Conservation (phyloP, 164 flowering plant genomes). For the Sextonia rubra region DNA sequence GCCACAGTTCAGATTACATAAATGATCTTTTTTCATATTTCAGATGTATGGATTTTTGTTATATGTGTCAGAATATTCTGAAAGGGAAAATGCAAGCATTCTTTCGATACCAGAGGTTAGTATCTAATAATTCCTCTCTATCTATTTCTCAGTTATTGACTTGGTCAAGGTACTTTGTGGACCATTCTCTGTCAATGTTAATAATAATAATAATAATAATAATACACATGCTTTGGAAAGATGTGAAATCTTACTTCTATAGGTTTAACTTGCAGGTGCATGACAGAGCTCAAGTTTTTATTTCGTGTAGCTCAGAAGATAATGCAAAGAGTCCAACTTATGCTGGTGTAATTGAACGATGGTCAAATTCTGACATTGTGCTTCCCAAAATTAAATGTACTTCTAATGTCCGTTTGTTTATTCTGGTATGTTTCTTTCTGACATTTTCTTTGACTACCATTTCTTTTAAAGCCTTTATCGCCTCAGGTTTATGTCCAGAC, state of each 20-base stretch:
- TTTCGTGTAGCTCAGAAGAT: conserved; percentile 51
- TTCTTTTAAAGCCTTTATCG: not conserved
- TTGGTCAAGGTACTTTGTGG: not conserved
- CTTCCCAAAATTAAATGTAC: conserved; percentile 56
- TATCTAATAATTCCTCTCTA: not conserved
- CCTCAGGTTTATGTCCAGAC: not conserved
- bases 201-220: no score
- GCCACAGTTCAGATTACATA: not conserved
- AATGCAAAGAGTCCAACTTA: conserved; percentile 36
- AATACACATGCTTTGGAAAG: not conserved
- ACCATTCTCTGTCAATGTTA: no score
- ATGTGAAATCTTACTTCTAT: conserved; percentile 4
- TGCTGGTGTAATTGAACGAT: conserved; percentile 66
- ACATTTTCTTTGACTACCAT: not conserved
- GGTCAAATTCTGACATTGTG: conserved; percentile 51
- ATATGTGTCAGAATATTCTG: conserved; percentile 51
- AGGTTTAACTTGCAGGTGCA: conserved; percentile 52
- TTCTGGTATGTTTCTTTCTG: conserved; percentile 48
- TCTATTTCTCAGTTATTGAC: not conserved
- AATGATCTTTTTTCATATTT: not conserved
- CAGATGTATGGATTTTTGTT: conserved; percentile 85
- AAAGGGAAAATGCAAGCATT: conserved; percentile 41
- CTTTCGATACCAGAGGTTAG: conserved; percentile 71
- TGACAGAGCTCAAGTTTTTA: conserved; percentile 92
- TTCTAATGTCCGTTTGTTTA: conserved; percentile 48